Conservation (phyloP, 495 filamentous ascomycete species). For the Penicillium fimorum region DNA sequence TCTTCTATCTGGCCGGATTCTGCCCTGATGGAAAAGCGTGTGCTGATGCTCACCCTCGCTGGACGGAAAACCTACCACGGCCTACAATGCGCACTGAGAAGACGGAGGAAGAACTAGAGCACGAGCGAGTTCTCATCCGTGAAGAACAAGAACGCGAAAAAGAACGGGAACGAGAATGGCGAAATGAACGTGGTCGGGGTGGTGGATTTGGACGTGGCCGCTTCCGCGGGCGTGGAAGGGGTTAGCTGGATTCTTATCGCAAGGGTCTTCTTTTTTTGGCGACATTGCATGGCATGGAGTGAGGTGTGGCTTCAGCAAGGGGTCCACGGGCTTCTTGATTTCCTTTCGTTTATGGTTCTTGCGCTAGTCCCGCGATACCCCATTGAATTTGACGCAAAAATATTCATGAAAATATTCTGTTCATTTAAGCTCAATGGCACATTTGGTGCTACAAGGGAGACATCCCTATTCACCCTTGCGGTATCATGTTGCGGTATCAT, state of each 20-base stretch:
- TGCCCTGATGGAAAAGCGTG: slow-evolving; percentile 83
- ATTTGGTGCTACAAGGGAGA: not conserved
- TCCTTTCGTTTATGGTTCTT: slow-evolving; percentile 9
- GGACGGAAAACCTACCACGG: slow-evolving; percentile 67
- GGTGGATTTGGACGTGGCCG: slow-evolving; percentile 51
- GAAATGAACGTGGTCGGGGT: slow-evolving; percentile 48
- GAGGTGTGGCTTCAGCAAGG: slow-evolving; percentile 4
- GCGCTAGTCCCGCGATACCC: slow-evolving; percentile 20
- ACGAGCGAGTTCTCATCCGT: slow-evolving; percentile 51
- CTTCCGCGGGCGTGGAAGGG: slow-evolving; percentile 47
- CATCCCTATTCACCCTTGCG: not conserved
- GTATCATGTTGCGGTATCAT: not conserved
- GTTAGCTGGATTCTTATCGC: slow-evolving; percentile 18
- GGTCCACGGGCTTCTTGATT: not conserved
- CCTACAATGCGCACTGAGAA: slow-evolving; percentile 65
- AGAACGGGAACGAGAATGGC: slow-evolving; percentile 52
- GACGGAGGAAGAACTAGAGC: slow-evolving; percentile 61
- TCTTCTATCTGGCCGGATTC: slow-evolving; percentile 90
- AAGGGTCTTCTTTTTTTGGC: slow-evolving; percentile 11
- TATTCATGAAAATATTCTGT: not conserved
- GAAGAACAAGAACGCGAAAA: slow-evolving; percentile 54
- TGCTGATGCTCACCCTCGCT: slow-evolving; percentile 78
- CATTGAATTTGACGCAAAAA: slow-evolving; percentile 7
- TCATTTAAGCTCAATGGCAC: not conserved
- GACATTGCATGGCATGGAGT: slow-evolving; percentile 15